These are phyloP conservation scores for Metschnikowia koreensis DNA, from an alignment of 805 yeast genomes.

Conservation along the genomic window DNA sequence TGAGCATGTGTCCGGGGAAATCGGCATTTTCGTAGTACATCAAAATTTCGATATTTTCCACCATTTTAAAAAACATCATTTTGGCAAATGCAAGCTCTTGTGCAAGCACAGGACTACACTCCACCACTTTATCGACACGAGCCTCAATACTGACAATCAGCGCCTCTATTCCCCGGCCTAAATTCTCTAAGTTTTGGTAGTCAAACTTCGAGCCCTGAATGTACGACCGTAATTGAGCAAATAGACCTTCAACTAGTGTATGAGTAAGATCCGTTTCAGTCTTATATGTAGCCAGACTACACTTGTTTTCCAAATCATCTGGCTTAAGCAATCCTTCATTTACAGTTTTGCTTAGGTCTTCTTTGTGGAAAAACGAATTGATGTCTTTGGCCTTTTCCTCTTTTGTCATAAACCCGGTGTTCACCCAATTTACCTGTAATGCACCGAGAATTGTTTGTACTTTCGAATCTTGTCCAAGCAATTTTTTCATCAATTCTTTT, in stretches of 20 bases:
- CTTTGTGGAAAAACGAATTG: neutral
- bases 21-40: neutral
- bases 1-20: neutral
- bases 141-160: neutral
- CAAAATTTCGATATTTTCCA: slow-evolving; percentile 5
- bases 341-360: neutral
- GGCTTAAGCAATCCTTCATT: slow-evolving; percentile 3
- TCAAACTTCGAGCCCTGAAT: neutral
- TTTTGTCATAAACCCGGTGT: neutral
- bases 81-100: neutral
- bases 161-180: neutral
- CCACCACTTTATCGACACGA: neutral
- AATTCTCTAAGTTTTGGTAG: neutral
- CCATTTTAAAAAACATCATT: slow-evolving; percentile 1
- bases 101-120: neutral
- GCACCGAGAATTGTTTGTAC: neutral
- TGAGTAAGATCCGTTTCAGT: neutral
- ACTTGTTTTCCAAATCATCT: neutral
- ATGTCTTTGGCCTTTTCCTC: neutral
- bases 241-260: neutral
- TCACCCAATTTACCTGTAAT: neutral
- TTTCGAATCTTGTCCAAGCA: neutral
- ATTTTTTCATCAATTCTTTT: neutral
- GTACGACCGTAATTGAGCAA: neutral
- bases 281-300: neutral